phyloP scores from a whole-genome alignment of 1,139 yeast genomes.

The Saccharomyces hybrid region DNA sequence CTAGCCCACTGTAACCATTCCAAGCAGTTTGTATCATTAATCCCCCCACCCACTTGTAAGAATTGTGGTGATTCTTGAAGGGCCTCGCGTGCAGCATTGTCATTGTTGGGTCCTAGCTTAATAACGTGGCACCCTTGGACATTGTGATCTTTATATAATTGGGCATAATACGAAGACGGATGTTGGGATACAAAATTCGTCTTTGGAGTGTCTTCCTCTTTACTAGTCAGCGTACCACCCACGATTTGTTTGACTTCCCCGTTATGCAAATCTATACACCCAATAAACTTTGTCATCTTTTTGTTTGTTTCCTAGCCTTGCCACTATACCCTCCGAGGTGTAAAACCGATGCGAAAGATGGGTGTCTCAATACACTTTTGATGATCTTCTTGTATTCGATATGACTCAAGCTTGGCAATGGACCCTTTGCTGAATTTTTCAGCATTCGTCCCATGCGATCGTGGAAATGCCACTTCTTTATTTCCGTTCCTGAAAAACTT shows the following conservation, averaged over 20 bases:
- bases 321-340: background rate
- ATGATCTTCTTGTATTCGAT: background rate
- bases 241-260: slow-evolving; percentile 96
- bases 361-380: background rate
- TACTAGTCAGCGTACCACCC: slow-evolving; percentile 73
- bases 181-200: slow-evolving; percentile 79
- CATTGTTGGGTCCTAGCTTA: slow-evolving; percentile 78
- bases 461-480: background rate
- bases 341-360: background rate
- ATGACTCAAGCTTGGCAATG: background rate
- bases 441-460: background rate
- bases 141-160: slow-evolving; percentile 51
- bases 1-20: slow-evolving; percentile 45
- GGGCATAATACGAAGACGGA: slow-evolving; percentile 69
- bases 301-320: background rate
- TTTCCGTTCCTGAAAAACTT: background rate
- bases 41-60: slow-evolving; percentile 92
- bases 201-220: slow-evolving; percentile 36
- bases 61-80: slow-evolving; percentile 62
- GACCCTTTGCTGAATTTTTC: background rate
- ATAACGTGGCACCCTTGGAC: slow-evolving; percentile 85
- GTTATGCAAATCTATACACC: slow-evolving; percentile 89
- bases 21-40: slow-evolving; percentile 61
- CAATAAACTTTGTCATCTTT: slow-evolving; percentile 78
- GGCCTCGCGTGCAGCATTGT: slow-evolving; percentile 74